These are phyloP conservation scores for Penicillium chermesinum DNA, from an alignment of 495 filamentous ascomycete genomes.

Conservation along the genomic window DNA sequence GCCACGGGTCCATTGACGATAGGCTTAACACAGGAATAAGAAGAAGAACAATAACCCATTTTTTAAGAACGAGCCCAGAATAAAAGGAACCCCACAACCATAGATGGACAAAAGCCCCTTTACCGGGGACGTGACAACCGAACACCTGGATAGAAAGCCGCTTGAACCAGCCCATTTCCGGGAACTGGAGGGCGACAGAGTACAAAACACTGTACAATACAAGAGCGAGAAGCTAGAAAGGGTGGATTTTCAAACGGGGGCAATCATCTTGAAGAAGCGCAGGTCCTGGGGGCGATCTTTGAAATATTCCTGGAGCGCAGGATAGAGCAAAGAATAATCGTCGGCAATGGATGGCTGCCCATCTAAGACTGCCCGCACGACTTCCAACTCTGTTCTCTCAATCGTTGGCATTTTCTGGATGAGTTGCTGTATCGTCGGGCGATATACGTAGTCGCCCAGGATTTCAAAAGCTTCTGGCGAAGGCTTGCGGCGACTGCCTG, in stretches of 20 bases:
- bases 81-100: conserved; percentile 18
- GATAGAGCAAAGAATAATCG: conserved; percentile 35
- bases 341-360: conserved; percentile 43
- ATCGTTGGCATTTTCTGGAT: conserved; percentile 61
- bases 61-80: conserved; percentile 6
- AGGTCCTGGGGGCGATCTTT: background rate
- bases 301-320: conserved; percentile 26
- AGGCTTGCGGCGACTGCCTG: too few relatives aligned
- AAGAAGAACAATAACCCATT: conserved; percentile 4
- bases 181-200: conserved; percentile 4
- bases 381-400: conserved; percentile 56
- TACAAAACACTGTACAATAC: conserved; percentile 16
- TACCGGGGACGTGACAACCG: conserved; percentile 4
- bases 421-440: conserved; percentile 61
- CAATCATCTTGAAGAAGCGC: background rate
- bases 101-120: conserved; percentile 10
- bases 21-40: background rate
- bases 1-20: background rate
- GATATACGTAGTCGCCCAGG: conserved; percentile 52
- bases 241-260: conserved; percentile 5
- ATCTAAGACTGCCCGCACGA: conserved; percentile 55
- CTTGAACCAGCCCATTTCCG: conserved; percentile 2
- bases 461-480: conserved; percentile 36
- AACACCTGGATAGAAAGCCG: conserved; percentile 12
- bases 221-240: conserved; percentile 23